Conservation (phyloP, 495 filamentous ascomycete species). For the Aspergillus nanangensis region DNA sequence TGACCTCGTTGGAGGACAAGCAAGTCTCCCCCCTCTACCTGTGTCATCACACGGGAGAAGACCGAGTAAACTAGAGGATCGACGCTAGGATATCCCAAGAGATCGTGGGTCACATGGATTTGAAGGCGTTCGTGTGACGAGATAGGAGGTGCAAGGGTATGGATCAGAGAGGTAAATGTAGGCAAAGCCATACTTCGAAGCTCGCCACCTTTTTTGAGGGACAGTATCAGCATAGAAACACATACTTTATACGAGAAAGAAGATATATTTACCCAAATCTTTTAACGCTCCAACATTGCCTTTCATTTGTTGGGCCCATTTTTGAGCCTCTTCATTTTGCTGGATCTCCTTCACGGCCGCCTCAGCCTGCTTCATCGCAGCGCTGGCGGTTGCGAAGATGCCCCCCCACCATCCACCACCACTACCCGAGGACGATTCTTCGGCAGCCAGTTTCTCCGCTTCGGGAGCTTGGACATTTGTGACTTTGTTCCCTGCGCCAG, state of each 20-base stretch:
- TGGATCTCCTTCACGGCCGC: conserved; percentile 91
- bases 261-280: conserved; percentile 70
- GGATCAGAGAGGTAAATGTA: conserved; percentile 90
- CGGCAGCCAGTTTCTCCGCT: conserved; percentile 21
- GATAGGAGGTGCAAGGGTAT: conserved; percentile 93
- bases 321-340: conserved; percentile 91
- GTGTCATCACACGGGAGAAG: conserved; percentile 95
- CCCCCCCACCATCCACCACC: conserved; percentile 88
- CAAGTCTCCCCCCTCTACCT: conserved; percentile 97
- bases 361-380: conserved; percentile 92
- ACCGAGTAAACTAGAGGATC: conserved; percentile 89
- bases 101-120: conserved; percentile 96
- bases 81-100: conserved; percentile 88
- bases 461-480: conserved; percentile 34
- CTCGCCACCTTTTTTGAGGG: conserved; percentile 65
- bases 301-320: conserved; percentile 91
- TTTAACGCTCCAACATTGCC: conserved; percentile 82
- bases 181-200: conserved; percentile 84
- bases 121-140: conserved; percentile 95
- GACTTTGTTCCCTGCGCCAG: conserved; percentile 52
- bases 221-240: conserved; percentile 13
- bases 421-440: conserved; percentile 27
- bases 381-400: conserved; percentile 59
- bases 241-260: neutral
- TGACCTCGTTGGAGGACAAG: conserved; percentile 91